Evolutionary conservation across 352 stramenopile species (phyloP).

Genomic region (Phytophthora hybrid): DNA sequence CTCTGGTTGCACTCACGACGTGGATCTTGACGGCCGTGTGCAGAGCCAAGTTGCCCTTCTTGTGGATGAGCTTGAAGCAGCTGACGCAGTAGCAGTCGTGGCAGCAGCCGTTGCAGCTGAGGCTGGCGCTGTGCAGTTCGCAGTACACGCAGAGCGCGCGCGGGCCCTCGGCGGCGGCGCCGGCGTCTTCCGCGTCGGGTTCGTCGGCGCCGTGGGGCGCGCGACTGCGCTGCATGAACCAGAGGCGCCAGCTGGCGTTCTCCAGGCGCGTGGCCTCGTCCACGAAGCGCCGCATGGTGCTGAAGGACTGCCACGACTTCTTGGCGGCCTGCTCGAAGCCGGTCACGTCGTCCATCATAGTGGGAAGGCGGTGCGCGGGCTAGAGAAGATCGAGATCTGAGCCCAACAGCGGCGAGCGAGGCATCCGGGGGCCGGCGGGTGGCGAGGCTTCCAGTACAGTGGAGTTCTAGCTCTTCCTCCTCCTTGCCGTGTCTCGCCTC

Average conservation of each 20-base stretch:
- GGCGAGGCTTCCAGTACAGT: constrained; percentile 6
- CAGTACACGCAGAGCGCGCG: constrained; percentile 77
- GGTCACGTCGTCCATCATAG: constrained; percentile 53
- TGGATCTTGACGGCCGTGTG: constrained; percentile 79
- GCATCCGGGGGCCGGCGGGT: constrained; percentile 21
- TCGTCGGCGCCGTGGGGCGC: constrained; percentile 25
- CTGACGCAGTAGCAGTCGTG: constrained; percentile 88
- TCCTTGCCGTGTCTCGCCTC: neutral
- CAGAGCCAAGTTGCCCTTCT: constrained; percentile 83
- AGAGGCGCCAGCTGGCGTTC: constrained; percentile 87
- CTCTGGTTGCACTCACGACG: constrained; percentile 27
- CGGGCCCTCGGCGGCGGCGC: constrained; percentile 3
- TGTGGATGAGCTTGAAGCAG: constrained; percentile 91
- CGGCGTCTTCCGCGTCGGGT: constrained; percentile 37
- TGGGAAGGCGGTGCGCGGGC: neutral
- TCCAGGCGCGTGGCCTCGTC: constrained; percentile 80
- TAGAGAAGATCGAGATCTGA: constrained; percentile 33
- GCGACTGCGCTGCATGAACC: constrained; percentile 69
- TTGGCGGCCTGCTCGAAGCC: constrained; percentile 78
- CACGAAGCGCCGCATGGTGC: constrained; percentile 88
- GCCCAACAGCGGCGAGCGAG: neutral
- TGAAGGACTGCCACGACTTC: constrained; percentile 90
- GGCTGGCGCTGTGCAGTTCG: constrained; percentile 67
- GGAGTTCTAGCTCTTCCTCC: constrained; percentile 1
- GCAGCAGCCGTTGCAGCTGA: constrained; percentile 87